phyloP scores from a whole-genome alignment of 257 asterid species.

The Oldenlandia corymbosa region DNA sequence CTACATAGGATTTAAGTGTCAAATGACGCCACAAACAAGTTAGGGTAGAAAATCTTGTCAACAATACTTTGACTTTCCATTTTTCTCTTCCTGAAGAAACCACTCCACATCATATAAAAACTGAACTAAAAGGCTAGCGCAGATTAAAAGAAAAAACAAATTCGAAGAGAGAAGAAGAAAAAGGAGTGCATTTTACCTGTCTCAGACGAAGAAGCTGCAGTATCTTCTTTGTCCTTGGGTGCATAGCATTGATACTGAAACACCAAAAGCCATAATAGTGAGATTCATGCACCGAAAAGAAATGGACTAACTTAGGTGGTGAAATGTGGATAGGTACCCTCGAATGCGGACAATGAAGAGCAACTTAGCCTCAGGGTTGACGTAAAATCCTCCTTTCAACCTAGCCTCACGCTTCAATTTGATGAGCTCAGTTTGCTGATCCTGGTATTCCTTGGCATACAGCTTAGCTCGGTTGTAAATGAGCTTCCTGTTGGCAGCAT shows the following conservation, averaged over 20 bases:
- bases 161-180: too few relatives aligned
- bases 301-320: too few relatives aligned
- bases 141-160: background rate
- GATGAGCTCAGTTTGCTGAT: constrained; percentile 57
- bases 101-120: too few relatives aligned
- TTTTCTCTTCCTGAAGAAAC: too few relatives aligned
- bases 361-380: constrained; percentile 61
- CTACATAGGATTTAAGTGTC: background rate
- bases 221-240: constrained; percentile 61
- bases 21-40: background rate
- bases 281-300: background rate
- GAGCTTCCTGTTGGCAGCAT: constrained; percentile 38
- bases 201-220: constrained; percentile 60
- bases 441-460: constrained; percentile 46
- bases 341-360: constrained; percentile 65
- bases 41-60: too few relatives aligned
- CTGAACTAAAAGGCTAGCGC: background rate
- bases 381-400: constrained; percentile 78
- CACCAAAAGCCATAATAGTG: background rate
- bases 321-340: constrained; percentile 31
- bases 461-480: constrained; percentile 42
- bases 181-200: constrained; percentile 31
- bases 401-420: constrained; percentile 73
- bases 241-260: constrained; percentile 66
- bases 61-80: too few relatives aligned